Base-by-base conservation (phyloP, 2,329 filamentous ascomycete species). In the Phyllosticta capitalensis region DNA sequence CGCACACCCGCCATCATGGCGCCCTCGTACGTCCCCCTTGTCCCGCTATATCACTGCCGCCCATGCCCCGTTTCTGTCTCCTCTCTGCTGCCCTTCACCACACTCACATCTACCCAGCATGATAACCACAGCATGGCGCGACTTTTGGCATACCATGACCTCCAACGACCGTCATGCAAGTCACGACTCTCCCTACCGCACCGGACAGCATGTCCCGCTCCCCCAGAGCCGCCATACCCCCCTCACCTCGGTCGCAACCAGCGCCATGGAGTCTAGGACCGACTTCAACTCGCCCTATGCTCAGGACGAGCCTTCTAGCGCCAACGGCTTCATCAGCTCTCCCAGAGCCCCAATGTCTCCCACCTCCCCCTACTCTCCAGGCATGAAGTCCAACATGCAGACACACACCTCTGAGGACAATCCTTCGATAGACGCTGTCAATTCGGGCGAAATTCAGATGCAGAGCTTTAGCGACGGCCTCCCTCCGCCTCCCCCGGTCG, bases 391-490 rank as follows among this genome's bases (percentile, higher is more conserved):
- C n/a, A 79, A 87, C 60, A 81, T 85, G 56, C 88, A 87, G 66
- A 45, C 38, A 6, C 81, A 84, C 67, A 80, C 83, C 38, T 84
- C 80, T 62, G 83, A 84, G 65, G 78, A 78, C 61, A 82, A 83
- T 54, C 85, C 88, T 38, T 63, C 71, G 7, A 72, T 73, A 67
- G 89, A 94, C 70, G 84, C 84, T 61, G 82, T 86, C 65, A 85
- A 76, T 76, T 84, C 76, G 5, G 89, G 89, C 64, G 92, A 96
- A 73, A 96, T 99, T 63, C 92, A 88, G 66, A 94, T 99, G 90
- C 94, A 96, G 76, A 88, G 88, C 63, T 99, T 99, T 76, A 85
- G 88, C 68, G 92, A 96, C 65, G 94, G 94, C 59, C 82, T 90
- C 22, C 92, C 94, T 2, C 94, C 94, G 2, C 85, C 94, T 7